phyloP scores from a whole-genome alignment of 352 stramenopile species.

The Pythium insidiosum region DNA sequence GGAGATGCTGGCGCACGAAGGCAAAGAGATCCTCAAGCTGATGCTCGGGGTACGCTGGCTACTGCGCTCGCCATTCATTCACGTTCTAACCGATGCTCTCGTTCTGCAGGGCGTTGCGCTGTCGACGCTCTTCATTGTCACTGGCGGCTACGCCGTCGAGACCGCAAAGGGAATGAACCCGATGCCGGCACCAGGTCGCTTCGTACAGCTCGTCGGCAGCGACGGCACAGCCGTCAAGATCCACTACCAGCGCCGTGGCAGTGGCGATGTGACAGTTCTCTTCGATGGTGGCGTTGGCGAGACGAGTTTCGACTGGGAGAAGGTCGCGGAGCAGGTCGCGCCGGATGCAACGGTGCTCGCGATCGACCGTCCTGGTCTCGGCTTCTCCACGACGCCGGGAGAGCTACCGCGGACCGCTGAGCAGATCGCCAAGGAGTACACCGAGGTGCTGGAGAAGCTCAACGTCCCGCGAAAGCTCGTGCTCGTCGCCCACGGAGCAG shows the following conservation, averaged over 20 bases:
- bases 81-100: too few species aligned
- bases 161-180: conserved; percentile 53
- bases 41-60: conserved; percentile 28
- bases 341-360: conserved; percentile 47
- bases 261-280: conserved; percentile 49
- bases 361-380: conserved; percentile 68
- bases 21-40: conserved; percentile 59
- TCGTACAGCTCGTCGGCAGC: conserved; percentile 25
- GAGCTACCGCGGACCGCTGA: conserved; percentile 35
- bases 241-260: conserved; percentile 40
- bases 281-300: conserved; percentile 74
- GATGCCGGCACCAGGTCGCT: conserved; percentile 30
- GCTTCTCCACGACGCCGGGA: conserved; percentile 46
- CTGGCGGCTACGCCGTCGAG: conserved; percentile 63
- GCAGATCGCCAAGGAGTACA: conserved; percentile 60
- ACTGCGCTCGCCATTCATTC: not conserved
- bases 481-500: conserved; percentile 62
- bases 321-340: conserved; percentile 40
- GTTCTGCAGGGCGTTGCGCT: conserved; percentile 33
- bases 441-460: conserved; percentile 42
- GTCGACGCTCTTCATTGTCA: conserved; percentile 30
- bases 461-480: conserved; percentile 49
- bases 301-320: conserved; percentile 82
- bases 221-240: conserved; percentile 32
- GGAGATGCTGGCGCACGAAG: conserved; percentile 39